phyloP scores from a whole-genome alignment of 2,329 filamentous ascomycete species.

The Arthrobotrys entomopaga region DNA sequence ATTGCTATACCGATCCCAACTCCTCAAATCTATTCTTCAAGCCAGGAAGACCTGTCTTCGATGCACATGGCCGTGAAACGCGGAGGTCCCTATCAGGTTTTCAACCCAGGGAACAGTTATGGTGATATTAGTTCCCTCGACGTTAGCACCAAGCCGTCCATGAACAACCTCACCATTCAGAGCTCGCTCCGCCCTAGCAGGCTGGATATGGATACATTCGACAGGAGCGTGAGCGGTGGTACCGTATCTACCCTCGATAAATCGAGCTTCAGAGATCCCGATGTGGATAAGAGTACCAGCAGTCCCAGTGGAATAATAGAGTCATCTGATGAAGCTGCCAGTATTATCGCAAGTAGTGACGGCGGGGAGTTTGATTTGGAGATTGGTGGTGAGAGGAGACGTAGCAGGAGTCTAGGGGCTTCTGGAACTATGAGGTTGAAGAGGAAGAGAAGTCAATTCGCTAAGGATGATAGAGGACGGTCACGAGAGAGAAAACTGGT shows the following conservation, averaged over 20 bases:
- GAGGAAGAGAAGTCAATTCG: slow-evolving; percentile 27
- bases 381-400: slow-evolving; percentile 3
- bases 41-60: slow-evolving; percentile 36
- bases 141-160: slow-evolving; percentile 25
- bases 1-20: slow-evolving; percentile 40
- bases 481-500: slow-evolving; percentile 35
- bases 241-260: slow-evolving; percentile 44
- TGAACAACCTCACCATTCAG: slow-evolving; percentile 32
- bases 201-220: slow-evolving; percentile 13
- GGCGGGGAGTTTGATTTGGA: slow-evolving; percentile 33
- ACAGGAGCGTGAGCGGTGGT: slow-evolving; percentile 31
- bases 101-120: slow-evolving; percentile 22
- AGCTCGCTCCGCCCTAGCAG: slow-evolving; percentile 11
- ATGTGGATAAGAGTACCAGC: slow-evolving; percentile 33
- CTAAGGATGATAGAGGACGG: slow-evolving; percentile 25
- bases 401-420: slow-evolving; percentile 5
- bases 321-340: slow-evolving; percentile 25
- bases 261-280: slow-evolving; percentile 40
- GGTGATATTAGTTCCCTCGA: slow-evolving; percentile 25
- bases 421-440: slow-evolving; percentile 9
- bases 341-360: slow-evolving; percentile 21
- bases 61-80: slow-evolving; percentile 11
- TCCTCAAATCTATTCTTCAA: slow-evolving; percentile 49
- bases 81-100: slow-evolving; percentile 18
- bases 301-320: slow-evolving; percentile 18